A percentile compares a stretch with the other conserved stretches of the same genome.
phyloP scores from a whole-genome alignment of 371 early-diverging fungal genomes.

The Mucor velutinosus region DNA sequence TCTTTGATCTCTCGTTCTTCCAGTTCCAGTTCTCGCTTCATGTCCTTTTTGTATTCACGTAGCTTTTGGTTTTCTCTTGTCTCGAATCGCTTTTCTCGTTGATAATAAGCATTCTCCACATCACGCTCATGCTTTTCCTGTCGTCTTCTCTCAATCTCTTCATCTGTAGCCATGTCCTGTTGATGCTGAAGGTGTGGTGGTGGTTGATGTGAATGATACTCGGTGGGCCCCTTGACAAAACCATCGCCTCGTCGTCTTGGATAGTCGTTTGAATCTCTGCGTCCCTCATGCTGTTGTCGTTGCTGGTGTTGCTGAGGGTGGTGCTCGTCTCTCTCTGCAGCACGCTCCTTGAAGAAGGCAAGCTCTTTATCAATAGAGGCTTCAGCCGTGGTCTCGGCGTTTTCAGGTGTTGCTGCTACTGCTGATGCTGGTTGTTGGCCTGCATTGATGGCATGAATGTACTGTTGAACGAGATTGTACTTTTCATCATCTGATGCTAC shows the following conservation, averaged over 20 bases:
- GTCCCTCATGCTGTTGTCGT: slow-evolving; percentile 42
- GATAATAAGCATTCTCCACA: slow-evolving; percentile 65
- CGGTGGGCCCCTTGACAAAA: slow-evolving; percentile 21
- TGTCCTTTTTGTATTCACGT: slow-evolving; percentile 57
- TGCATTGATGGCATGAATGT: slow-evolving; percentile 39
- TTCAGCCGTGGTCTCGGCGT: slow-evolving; percentile 28
- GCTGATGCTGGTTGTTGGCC: slow-evolving; percentile 26
- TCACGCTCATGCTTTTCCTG: slow-evolving; percentile 70
- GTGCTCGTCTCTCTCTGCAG: slow-evolving; percentile 52
- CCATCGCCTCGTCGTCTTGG: slow-evolving; percentile 30
- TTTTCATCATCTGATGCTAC: slow-evolving; percentile 12
- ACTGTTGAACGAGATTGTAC: slow-evolving; percentile 13
- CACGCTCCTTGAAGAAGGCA: slow-evolving; percentile 66
- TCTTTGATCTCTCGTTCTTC: slow-evolving; percentile 48
- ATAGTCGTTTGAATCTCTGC: slow-evolving; percentile 18
- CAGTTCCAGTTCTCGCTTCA: slow-evolving; percentile 51
- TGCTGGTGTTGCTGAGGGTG: not conserved
- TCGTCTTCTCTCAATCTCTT: slow-evolving; percentile 68
- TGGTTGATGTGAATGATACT: not conserved
- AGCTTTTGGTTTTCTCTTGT: slow-evolving; percentile 56
- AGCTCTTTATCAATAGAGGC: slow-evolving; percentile 63
- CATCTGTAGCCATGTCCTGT: slow-evolving; percentile 47
- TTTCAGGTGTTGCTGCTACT: not conserved
- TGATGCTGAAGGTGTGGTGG: slow-evolving; percentile 1
- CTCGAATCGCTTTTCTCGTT: slow-evolving; percentile 73